Percentiles rank a stretch among this genome's conserved stretches.
Evolutionary conservation across 192 early-diverging fungal species (phyloP).

Genomic region (Spinellus fusiger): DNA sequence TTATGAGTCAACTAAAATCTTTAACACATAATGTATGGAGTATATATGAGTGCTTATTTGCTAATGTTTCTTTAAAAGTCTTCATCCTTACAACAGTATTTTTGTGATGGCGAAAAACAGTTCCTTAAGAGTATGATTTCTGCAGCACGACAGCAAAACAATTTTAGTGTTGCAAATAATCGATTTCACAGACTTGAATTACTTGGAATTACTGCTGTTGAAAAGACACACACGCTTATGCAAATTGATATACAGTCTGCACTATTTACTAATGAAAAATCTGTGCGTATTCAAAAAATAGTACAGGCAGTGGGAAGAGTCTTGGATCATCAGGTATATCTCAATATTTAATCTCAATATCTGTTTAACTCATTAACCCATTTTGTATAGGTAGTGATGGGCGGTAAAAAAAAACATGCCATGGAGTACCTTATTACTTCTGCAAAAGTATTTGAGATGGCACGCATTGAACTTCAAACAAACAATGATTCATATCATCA

Average conservation of each 20-base stretch:
- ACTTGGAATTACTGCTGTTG: background rate
- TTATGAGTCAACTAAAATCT: conserved; percentile 37
- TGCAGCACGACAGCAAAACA: conserved; percentile 55
- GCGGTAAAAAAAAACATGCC: background rate
- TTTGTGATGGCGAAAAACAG: conserved; percentile 20
- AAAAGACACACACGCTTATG: background rate
- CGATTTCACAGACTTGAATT: conserved; percentile 27
- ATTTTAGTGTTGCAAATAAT: conserved; percentile 48
- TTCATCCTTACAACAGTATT: background rate
- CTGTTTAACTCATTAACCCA: background rate
- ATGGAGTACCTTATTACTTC: background rate
- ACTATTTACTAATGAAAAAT: background rate
- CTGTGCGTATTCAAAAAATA: background rate
- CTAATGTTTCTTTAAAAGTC: background rate
- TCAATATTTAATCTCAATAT: background rate
- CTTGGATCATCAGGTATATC: conserved; percentile 1
- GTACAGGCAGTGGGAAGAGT: background rate
- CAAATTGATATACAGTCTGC: background rate
- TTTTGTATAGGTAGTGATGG: background rate
- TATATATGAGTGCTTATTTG: background rate
- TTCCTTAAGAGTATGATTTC: conserved; percentile 39
- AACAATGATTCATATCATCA: background rate
- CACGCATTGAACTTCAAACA: background rate
- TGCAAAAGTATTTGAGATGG: background rate
- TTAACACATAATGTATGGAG: background rate